Base-by-base conservation (phyloP, 768 basidiomycete genomes). In the Rhizopogon vinicolor region DNA sequence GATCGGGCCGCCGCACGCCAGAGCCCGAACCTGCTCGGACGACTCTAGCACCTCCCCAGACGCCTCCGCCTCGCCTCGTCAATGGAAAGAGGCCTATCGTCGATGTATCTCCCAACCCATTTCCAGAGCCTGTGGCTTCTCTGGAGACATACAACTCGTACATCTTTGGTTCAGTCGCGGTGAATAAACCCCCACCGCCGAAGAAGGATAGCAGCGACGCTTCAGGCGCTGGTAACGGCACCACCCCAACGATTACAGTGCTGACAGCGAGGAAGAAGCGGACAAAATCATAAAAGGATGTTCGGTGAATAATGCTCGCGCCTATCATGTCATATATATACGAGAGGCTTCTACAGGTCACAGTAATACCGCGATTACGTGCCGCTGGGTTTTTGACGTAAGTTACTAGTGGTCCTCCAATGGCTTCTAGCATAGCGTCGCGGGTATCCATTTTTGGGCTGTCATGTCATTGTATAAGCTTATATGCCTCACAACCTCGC, bases 81-180 rank as follows among this genome's bases (percentile, higher is more conserved):
- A 54, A 65, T 57, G 69, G 65, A 43, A 68, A 62, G 57, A 64
- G 64, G 6, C 44, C 57, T 8, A 55, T 73, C 56, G 60, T 71
- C 10, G 84, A 85, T 42, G 68, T 80, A 28, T 84, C 86, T 46
- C 85, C 86, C 41, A 87, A 85, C 63, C 80, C 83, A 18, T 86
- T 86, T 65, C 77, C 83, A 7, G 87, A 88, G 62, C 85, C 86
- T 7, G 78, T 78, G 50, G 75, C 81, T 37, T 83, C 82, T 35
- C 69, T 78, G 42, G 83, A 83, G 66, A 85, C 81, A 50, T 88
- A 89, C 68, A 54, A 66, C n/a, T 68, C 75, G 49, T 70, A 82
- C 63, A 81, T 89, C 29, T 86, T 84, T 64, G 87, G 87, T 28
- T 65, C 73, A n/a, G 67, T 82, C 44, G 57, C 55, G 42, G 82